Conservation (phyloP, 257 asterid species). For the Penstemon barbatus region DNA sequence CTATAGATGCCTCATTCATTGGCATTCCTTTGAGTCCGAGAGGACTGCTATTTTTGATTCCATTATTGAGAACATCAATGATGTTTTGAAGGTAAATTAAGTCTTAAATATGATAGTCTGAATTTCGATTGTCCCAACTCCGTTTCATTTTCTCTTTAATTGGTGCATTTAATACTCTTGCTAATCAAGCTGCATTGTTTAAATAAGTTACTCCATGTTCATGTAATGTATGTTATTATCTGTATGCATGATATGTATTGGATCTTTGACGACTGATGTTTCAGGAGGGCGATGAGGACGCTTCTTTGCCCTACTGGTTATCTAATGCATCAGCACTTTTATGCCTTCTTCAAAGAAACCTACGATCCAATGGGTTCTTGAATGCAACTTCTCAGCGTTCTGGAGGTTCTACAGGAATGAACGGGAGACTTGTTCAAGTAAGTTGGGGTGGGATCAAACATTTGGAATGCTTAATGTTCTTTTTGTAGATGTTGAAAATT, state of each 20-base stretch:
- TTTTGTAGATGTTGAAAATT: constrained; percentile 5
- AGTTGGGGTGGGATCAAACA: constrained; percentile 33
- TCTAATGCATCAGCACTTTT: constrained; percentile 94
- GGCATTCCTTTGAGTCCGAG: constrained; percentile 97
- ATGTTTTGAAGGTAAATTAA: constrained; percentile 71
- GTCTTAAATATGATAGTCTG: constrained; percentile 3
- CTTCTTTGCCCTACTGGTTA: constrained; percentile 89
- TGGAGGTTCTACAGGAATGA: constrained; percentile 67
- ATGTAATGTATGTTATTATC: constrained; percentile 7
- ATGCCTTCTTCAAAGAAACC: constrained; percentile 89
- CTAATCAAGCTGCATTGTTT: not conserved
- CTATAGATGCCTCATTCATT: constrained; percentile 88
- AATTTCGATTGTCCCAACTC: not conserved
- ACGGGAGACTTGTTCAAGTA: constrained; percentile 78
- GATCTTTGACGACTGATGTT: constrained; percentile 28
- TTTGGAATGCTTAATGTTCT: constrained; percentile 1
- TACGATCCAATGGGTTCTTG: constrained; percentile 83
- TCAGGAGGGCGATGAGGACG: constrained; percentile 80
- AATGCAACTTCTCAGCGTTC: constrained; percentile 77
- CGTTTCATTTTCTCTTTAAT: constrained; percentile 1
- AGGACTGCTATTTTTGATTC: constrained; percentile 89
- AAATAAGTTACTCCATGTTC: constrained; percentile 1
- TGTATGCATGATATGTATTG: constrained; percentile 17
- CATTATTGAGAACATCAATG: constrained; percentile 78
- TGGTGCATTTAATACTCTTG: constrained; percentile 17